Evolutionary conservation across 805 yeast species (phyloP), one percentile per base, ranked within the genome.

Genomic region (Wickerhamomyces tratensis): DNA sequence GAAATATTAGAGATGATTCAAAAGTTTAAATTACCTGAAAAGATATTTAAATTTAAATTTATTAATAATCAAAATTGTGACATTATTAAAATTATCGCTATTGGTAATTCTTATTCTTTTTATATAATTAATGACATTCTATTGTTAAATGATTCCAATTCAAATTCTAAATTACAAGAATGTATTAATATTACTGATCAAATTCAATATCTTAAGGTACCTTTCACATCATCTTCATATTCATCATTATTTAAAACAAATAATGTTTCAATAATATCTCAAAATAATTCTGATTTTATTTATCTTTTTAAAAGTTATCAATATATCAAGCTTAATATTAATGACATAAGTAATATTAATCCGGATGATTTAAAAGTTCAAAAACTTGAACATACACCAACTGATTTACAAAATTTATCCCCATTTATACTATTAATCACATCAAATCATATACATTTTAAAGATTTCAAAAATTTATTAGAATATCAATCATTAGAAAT

Each of bases 381-480:
- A 31, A 31, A 13, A 12, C 34, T 31, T 46, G 45, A 43, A 6
- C 12, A 38, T 12, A 35, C 34, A 6, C 46, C 49, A 14, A 37
- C 33, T 6, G 29, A 25, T 2, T 9, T 46, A 3, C 11, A 40
- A 5, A 9, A n/a, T 5, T 8, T 39, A 2, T 25, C 37, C 30
- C 50, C 46, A 2, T 48, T 46, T 34, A 11, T 48, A 5, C 15
- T 46, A 10, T 11, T 41, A 3, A 25, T 43, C 14, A 38, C 42
- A 10, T 27, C 57, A 9, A 54, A 53, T 33, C 48, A 56, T 6
- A 45, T 74, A 1, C 69, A 67, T 39, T 45, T 74, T 2, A 50
- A 68, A 29, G 69, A 66, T 45, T 52, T 67, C 2, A 60, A 58
- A 20, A 59, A 67, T 8, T 64, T 67, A 11, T 45, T 57, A 1